phyloP scores from a whole-genome alignment of 441 rosid genomes.

The Arabidopsis lyrata region DNA sequence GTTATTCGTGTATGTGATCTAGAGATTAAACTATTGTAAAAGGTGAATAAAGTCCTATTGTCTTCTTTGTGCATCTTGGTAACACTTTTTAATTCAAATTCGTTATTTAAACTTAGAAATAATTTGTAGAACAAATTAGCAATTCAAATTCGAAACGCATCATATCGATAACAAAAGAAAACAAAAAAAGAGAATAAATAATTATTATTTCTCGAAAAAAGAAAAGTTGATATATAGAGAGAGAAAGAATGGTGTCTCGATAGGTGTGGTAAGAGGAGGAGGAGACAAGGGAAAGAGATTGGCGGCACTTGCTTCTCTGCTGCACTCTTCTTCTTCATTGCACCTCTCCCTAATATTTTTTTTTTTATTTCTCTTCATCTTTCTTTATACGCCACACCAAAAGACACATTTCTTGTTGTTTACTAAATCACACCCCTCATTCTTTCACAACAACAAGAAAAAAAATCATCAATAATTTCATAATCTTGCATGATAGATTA shows the following conservation, averaged over 20 bases:
- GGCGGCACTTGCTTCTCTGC: conserved; percentile 47
- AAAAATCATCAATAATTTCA: not conserved
- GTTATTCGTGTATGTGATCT: not conserved
- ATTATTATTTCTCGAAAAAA: conserved; percentile 17
- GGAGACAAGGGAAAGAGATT: conserved; percentile 47
- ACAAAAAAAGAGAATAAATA: not conserved
- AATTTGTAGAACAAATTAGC: conserved; percentile 8
- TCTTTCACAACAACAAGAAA: no score
- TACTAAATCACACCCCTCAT: not conserved
- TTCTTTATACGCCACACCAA: conserved; percentile 25
- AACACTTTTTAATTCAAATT: not conserved
- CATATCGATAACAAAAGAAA: not conserved
- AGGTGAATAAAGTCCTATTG: not conserved
- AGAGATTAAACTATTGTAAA: not conserved
- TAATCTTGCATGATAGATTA: not conserved
- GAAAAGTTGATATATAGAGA: conserved; percentile 17
- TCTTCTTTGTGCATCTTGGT: not conserved
- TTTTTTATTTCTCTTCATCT: conserved; percentile 2
- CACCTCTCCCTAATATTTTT: not conserved
- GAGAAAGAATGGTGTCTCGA: conserved; percentile 36
- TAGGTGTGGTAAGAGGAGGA: conserved; percentile 44
- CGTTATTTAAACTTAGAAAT: conserved; percentile 1
- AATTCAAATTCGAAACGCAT: conserved; percentile 36
- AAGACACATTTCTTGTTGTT: not conserved
- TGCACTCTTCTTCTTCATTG: conserved; percentile 30